Conservation (phyloP, 1,284 basidiomycete genomes). For the Abortiporus biennis region DNA sequence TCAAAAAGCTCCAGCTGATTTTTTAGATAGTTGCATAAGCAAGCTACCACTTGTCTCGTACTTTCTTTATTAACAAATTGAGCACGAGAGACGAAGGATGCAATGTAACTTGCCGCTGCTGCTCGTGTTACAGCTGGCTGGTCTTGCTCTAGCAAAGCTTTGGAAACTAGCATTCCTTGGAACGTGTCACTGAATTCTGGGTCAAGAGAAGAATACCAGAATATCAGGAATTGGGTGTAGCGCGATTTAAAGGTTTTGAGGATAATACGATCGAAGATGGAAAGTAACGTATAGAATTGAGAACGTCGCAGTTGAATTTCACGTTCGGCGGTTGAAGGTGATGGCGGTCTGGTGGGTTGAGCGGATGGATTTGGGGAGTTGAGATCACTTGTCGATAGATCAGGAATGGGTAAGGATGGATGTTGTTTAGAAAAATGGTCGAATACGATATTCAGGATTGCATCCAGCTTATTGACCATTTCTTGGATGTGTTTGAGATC, state of each 20-base stretch:
- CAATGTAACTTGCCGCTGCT: slow-evolving; percentile 89
- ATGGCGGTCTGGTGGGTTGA: slow-evolving; percentile 15
- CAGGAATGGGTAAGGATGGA: slow-evolving; percentile 18
- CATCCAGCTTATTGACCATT: slow-evolving; percentile 89
- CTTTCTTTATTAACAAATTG: slow-evolving; percentile 77
- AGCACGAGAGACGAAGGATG: slow-evolving; percentile 89
- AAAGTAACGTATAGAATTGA: slow-evolving; percentile 85
- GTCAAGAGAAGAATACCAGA: slow-evolving; percentile 92
- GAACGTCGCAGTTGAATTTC: slow-evolving; percentile 36
- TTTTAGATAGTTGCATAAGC: slow-evolving; percentile 82
- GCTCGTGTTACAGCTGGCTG: slow-evolving; percentile 74
- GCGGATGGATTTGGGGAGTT: slow-evolving; percentile 12
- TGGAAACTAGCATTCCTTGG: slow-evolving; percentile 86
- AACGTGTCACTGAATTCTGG: slow-evolving; percentile 90
- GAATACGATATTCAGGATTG: slow-evolving; percentile 81
- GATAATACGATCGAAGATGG: slow-evolving; percentile 91
- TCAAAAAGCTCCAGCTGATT: slow-evolving; percentile 72
- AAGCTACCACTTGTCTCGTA: slow-evolving; percentile 71
- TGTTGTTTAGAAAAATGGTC: slow-evolving; percentile 66
- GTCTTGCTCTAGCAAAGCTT: slow-evolving; percentile 67
- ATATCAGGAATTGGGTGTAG: slow-evolving; percentile 95
- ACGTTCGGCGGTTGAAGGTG: slow-evolving; percentile 23
- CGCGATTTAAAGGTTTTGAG: slow-evolving; percentile 95
- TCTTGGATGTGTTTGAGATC: slow-evolving; percentile 71
- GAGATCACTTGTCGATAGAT: slow-evolving; percentile 20